Evolutionary conservation across 1,284 basidiomycete genomes (phyloP).

Genomic region (Papiliotrema laurentii): DNA sequence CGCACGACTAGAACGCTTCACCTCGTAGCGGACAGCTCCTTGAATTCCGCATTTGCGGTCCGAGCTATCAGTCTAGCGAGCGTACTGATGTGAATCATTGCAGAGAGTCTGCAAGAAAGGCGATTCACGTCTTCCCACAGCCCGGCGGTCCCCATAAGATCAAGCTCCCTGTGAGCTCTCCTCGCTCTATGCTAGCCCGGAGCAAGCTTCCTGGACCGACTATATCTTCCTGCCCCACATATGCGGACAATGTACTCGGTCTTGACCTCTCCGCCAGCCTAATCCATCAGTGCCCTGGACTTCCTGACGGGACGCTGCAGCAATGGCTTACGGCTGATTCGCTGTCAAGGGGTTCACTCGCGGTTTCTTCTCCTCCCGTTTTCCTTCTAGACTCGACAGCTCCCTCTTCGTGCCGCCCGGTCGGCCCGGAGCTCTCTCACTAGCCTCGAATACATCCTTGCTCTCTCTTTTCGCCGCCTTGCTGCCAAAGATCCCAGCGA

Average conservation of each 20-base stretch:
- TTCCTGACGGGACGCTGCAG: background rate
- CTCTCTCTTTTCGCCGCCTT: background rate
- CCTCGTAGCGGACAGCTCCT: conserved; percentile 70
- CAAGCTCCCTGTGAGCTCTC: conserved; percentile 42
- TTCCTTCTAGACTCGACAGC: conserved; percentile 2
- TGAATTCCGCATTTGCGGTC: conserved; percentile 57
- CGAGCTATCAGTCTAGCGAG: conserved; percentile 41
- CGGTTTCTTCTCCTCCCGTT: conserved; percentile 22
- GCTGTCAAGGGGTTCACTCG: conserved; percentile 37
- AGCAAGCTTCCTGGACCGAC: conserved; percentile 43
- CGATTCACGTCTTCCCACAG: conserved; percentile 43
- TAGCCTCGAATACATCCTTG: too few species aligned
- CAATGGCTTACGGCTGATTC: conserved; percentile 39
- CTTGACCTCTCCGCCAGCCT: conserved; percentile 46
- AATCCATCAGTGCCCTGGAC: background rate
- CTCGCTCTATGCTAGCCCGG: conserved; percentile 38
- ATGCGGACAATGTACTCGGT: conserved; percentile 29
- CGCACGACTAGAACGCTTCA: conserved; percentile 7
- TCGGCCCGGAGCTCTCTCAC: too few species aligned
- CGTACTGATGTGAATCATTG: conserved; percentile 22
- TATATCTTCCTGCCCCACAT: conserved; percentile 41
- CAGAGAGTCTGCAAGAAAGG: background rate
- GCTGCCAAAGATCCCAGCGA: conserved; percentile 16
- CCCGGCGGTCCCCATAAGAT: conserved; percentile 48
- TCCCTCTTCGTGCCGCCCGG: conserved; percentile 10